Conservation (phyloP, 192 early-diverging fungal species). For the Ambispora gerdemannii region DNA sequence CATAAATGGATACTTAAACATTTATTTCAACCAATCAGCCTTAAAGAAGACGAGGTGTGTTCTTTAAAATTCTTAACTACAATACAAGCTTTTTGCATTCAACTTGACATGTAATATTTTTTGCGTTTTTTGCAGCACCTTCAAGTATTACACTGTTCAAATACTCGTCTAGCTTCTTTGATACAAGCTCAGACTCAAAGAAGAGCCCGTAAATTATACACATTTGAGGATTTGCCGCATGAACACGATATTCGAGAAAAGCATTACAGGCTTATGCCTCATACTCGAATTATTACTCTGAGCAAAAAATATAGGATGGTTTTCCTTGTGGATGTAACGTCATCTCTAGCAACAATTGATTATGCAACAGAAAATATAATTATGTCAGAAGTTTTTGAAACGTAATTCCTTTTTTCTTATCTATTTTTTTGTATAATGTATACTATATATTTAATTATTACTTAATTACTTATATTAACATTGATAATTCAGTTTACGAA, state of each 20-base stretch:
- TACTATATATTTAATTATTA: not conserved
- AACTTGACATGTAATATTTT: not conserved
- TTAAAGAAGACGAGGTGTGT: conserved; percentile 33
- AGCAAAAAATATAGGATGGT: conserved; percentile 59
- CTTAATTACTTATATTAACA: not conserved
- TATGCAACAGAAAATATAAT: conserved; percentile 38
- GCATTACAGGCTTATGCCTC: conserved; percentile 55
- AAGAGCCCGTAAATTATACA: conserved; percentile 18
- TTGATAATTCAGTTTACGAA: conserved; percentile 28
- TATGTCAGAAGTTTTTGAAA: conserved; percentile 50
- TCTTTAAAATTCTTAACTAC: not conserved
- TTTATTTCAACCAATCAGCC: conserved; percentile 33
- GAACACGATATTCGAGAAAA: conserved; percentile 3
- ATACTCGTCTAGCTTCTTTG: conserved; percentile 14
- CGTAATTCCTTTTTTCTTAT: conserved; percentile 39
- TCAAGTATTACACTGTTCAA: conserved; percentile 19
- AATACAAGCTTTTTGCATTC: not conserved
- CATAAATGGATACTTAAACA: conserved; percentile 41
- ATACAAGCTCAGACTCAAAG: conserved; percentile 22
- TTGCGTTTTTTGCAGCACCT: not conserved
- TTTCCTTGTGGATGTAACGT: conserved; percentile 67
- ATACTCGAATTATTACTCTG: conserved; percentile 60
- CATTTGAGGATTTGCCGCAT: conserved; percentile 22
- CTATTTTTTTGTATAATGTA: not conserved
- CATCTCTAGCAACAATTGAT: conserved; percentile 63